Conservation (phyloP, 441 rosid species). For the Arabidopsis hybrid region DNA sequence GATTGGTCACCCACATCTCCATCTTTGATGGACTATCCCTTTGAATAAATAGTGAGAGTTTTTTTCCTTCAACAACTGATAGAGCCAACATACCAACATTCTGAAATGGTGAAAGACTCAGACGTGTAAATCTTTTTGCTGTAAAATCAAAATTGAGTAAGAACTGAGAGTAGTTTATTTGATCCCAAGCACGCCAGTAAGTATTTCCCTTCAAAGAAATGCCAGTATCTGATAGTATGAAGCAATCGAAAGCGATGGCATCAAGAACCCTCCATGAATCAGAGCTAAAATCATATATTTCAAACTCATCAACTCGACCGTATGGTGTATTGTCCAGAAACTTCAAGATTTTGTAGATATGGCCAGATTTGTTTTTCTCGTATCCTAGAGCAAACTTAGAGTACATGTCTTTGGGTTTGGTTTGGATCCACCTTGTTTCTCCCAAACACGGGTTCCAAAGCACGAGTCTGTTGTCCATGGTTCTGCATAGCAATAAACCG, state of each 20-base stretch:
- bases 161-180: too few species aligned
- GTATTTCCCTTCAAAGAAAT: background rate
- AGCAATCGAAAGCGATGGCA: background rate
- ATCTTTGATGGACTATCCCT: background rate
- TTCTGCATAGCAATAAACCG: conserved; percentile 28
- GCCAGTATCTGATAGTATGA: rapidly evolving
- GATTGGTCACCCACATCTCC: background rate
- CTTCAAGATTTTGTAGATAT: conserved; percentile 14
- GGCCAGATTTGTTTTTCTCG: background rate
- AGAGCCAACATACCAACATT: background rate
- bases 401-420: too few species aligned
- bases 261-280: conserved; percentile 13
- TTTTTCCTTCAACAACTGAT: background rate
- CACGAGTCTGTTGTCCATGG: background rate
- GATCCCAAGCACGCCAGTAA: background rate
- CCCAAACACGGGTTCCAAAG: conserved; percentile 32
- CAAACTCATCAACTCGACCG: background rate
- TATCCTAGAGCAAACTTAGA: conserved; percentile 10
- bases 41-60: background rate
- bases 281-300: conserved; percentile 12
- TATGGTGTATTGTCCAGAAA: too few species aligned
- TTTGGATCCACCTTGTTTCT: conserved; percentile 6
- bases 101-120: background rate
- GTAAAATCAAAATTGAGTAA: background rate
- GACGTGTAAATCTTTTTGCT: background rate